Base-by-base conservation (phyloP, 2,329 filamentous ascomycete genomes). In the Monilinia aucupariae region DNA sequence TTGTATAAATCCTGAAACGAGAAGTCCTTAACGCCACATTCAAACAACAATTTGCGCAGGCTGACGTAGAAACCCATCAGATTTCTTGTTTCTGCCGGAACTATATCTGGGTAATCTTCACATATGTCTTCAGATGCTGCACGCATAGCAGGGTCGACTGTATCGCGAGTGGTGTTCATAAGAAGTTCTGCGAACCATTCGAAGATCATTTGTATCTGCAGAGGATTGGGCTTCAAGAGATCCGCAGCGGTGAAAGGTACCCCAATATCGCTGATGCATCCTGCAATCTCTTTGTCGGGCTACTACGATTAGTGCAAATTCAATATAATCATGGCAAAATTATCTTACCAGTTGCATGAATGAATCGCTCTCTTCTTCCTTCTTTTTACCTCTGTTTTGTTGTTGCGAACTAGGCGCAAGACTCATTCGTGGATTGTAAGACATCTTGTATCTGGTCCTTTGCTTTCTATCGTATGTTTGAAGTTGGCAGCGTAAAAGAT, bases 161-260 rank as follows among this genome's bases (percentile, higher is more conserved):
- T 91, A 69, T 96, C 92, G 70, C 92, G 89, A 43, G 92, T 97
- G 61, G 90, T 88, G 78, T 96, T 97, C 79, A 97, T 91, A 34
- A 97, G 84, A 22, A 97, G 81, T 74, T 97, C 92, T 64, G 92
- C 92, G 70, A 99, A 94, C 89, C 92, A 96, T 81, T 99, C 94
- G 74, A 97, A 96, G 59, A 99, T 92, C 80, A 94, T 92, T 77
- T 99, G 94, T 61, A 97, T 92, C 72, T 96, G 92, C 65, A 93
- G 85, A 3, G 94, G 89, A 71, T 96, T 96, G 6, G 94, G 94
- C 74, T 97, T 97, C 71, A 93, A 87, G 48, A 99, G 83, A 77
- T 99, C 93, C 65, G 89, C 85, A 22, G 92, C 81, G 43, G 85
- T 89, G 76, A 97, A 97, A 34, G 85, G 87, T 71, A 97, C 92